Evolutionary conservation across 2,329 filamentous ascomycete species (phyloP).

Genomic region (Myriangium duriaei): DNA sequence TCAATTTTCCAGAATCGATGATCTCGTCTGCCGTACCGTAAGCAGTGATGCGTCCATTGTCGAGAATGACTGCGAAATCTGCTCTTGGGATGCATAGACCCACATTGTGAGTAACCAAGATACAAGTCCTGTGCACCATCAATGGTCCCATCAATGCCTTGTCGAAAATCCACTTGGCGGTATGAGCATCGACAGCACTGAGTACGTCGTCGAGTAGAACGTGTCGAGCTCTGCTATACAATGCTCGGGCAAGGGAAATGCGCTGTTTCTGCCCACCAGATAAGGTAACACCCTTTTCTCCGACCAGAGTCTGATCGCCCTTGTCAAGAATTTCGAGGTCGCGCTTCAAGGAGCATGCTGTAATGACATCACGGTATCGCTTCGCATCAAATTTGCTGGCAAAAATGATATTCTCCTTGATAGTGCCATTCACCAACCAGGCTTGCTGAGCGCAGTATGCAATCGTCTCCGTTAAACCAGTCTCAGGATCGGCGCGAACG

Average conservation of each 20-base stretch:
- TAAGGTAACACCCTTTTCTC: constrained; percentile 92
- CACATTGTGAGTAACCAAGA: constrained; percentile 91
- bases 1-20: constrained; percentile 75
- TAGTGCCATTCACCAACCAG: constrained; percentile 91
- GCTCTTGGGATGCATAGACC: constrained; percentile 73
- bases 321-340: constrained; percentile 86
- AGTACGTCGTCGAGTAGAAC: constrained; percentile 88
- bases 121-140: constrained; percentile 81
- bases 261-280: constrained; percentile 97
- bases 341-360: constrained; percentile 80
- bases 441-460: constrained; percentile 95
- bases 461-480: constrained; percentile 77
- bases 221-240: constrained; percentile 92
- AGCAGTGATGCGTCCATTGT: constrained; percentile 67
- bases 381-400: constrained; percentile 63
- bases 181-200: constrained; percentile 93
- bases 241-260: constrained; percentile 86
- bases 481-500: constrained; percentile 66
- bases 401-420: constrained; percentile 93
- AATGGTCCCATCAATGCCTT: constrained; percentile 81
- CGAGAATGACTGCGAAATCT: constrained; percentile 69
- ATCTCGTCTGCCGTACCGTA: constrained; percentile 71
- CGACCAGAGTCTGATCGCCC: constrained; percentile 86
- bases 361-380: constrained; percentile 76
- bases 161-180: constrained; percentile 94